Percentiles rank a stretch among this genome's conserved stretches.
Evolutionary conservation across 768 basidiomycete species (phyloP).

Genomic region (Agaricus bisporus): DNA sequence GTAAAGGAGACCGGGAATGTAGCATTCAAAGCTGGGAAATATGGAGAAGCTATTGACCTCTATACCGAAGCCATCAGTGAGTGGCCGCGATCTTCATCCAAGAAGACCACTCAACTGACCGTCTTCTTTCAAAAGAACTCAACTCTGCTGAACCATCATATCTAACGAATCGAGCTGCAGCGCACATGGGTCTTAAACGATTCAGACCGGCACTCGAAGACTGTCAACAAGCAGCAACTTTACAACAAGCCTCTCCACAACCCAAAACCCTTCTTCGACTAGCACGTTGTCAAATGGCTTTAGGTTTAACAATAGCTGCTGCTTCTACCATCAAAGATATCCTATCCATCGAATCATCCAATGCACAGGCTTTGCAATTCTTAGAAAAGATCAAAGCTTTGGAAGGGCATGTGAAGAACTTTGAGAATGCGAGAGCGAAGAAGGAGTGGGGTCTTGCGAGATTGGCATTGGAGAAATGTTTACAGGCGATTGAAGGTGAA

Average conservation of each 20-base stretch:
- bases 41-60: slow-evolving; percentile 61
- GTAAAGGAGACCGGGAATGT: slow-evolving; percentile 72
- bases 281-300: slow-evolving; percentile 77
- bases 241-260: slow-evolving; percentile 44
- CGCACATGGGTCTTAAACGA: slow-evolving; percentile 75
- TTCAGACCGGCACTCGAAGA: slow-evolving; percentile 72
- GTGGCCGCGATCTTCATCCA: slow-evolving; percentile 8
- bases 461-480: slow-evolving; percentile 74
- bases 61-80: slow-evolving; percentile 74
- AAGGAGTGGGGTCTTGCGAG: slow-evolving; percentile 76
- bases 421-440: slow-evolving; percentile 45
- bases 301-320: slow-evolving; percentile 65
- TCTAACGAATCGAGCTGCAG: slow-evolving; percentile 81
- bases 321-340: slow-evolving; percentile 59
- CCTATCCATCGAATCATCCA: slow-evolving; percentile 56
- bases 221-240: slow-evolving; percentile 65
- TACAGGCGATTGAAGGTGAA: slow-evolving; percentile 68
- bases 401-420: slow-evolving; percentile 60
- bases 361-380: slow-evolving; percentile 54
- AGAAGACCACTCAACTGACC: no score
- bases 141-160: slow-evolving; percentile 67
- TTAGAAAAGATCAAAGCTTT: slow-evolving; percentile 55
- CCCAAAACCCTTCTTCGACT: slow-evolving; percentile 82
- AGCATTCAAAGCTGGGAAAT: slow-evolving; percentile 63
- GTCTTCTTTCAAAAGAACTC: slow-evolving; percentile 33